Base-by-base conservation (phyloP, 1,284 basidiomycete species). In the Pascua guehoae region DNA sequence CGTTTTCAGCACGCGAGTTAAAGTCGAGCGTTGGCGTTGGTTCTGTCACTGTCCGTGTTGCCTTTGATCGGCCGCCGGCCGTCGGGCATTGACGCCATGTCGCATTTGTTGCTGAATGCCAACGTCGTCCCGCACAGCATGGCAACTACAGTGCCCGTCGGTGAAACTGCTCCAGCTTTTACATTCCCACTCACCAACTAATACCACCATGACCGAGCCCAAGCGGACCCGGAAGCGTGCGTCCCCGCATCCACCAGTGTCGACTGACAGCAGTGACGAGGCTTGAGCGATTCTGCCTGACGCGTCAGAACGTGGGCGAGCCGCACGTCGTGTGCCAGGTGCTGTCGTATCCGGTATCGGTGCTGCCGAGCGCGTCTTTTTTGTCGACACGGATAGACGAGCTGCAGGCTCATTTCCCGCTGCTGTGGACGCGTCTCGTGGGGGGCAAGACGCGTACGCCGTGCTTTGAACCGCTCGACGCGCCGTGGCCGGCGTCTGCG, bases 221-320 rank as follows among this genome's bases (percentile, higher is more conserved):
- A 32, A 32, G 24, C 24, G 24, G 24, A 32, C 24, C 24, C 24
- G 24, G 24, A 32, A 32, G 24, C 24, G 24, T 32, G 24, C 24
- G 24, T 32, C 4, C 24, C 24, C 24, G 24, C 24, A 32, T 32
- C 24, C 24, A 32, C 24, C 7, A n/a, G 41, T 41, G n/a, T 32
- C 24, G 24, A 32, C 47, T 49, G 47, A 49, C 47, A 12, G 8
- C 51, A 67, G 66, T 66, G 18, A 59, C 64, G 36, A 51, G 59
- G 15, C 64, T 65, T 46, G 67, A 71, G 41, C 63, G 66, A n/a
- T 69, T 57, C 60, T 58, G 57, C 41, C 56, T 69, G n/a, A 53
- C 56, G 12, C 61, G 69, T n/a, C 59, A 64, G 11, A 64, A 64
- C 47, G 47, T 54, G 3, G 66, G 65, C 5, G 62, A 56, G 14